Percentiles rank a stretch among this genome's conserved stretches.
These are phyloP conservation scores for Hibiscus trionum DNA, from an alignment of 345 rosid species.

Conservation along the genomic window DNA sequence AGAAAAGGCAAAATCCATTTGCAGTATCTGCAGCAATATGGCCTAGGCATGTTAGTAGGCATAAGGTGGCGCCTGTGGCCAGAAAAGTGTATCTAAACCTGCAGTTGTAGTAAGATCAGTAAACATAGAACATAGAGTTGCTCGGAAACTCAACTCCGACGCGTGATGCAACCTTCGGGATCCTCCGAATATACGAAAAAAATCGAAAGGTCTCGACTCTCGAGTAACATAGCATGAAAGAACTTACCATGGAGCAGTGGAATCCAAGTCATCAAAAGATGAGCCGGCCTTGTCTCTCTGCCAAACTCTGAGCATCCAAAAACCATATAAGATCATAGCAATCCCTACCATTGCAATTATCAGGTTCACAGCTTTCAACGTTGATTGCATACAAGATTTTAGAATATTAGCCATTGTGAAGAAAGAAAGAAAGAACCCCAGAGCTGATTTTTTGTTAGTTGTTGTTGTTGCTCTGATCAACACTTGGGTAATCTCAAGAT, in stretches of 20 bases:
- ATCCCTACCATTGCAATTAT: conserved; percentile 46
- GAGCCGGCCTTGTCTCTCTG: conserved; percentile 31
- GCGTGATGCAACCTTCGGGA: too few species aligned
- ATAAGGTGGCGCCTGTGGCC: conserved; percentile 29
- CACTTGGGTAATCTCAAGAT: neutral
- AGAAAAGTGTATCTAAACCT: conserved; percentile 48
- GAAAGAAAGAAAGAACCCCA: neutral
- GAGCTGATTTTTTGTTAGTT: neutral
- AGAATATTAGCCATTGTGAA: conserved; percentile 27
- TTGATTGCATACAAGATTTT: conserved; percentile 24
- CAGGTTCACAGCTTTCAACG: conserved; percentile 33
- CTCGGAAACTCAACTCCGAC: too few species aligned
- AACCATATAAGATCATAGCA: conserved; percentile 39
- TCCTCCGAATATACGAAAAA: too few species aligned
- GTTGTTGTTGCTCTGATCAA: neutral
- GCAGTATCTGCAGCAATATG: conserved; percentile 42
- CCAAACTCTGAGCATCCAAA: conserved; percentile 54
- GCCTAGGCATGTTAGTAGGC: conserved; percentile 46
- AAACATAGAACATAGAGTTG: too few species aligned
- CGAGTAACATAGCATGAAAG: too few species aligned
- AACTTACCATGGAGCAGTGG: conserved; percentile 12
- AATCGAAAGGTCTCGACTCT: too few species aligned
- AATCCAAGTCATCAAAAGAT: conserved; percentile 20
- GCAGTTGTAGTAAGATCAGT: conserved; percentile 16
- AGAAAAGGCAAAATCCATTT: conserved; percentile 40